Evolutionary conservation across 1,284 basidiomycete species (phyloP).

Genomic region (Ganoderma sp.): DNA sequence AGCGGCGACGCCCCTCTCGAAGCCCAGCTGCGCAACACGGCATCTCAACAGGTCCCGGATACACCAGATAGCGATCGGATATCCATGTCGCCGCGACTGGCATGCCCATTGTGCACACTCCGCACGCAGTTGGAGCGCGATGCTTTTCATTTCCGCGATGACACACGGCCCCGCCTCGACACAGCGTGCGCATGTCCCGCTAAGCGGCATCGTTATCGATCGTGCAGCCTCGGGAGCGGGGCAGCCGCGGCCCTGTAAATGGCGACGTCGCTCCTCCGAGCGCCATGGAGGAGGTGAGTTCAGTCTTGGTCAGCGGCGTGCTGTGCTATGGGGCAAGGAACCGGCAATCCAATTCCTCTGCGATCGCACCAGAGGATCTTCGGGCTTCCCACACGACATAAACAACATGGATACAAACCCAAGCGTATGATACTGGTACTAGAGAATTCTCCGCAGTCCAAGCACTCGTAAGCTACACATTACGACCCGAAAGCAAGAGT

Average conservation of each 20-base stretch:
- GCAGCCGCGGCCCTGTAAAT: background rate
- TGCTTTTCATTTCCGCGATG: slow-evolving; percentile 2
- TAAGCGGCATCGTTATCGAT: background rate
- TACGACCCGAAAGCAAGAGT: background rate
- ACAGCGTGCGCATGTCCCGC: too few relatives aligned
- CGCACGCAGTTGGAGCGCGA: too few relatives aligned
- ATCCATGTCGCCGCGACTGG: background rate
- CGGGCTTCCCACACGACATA: background rate
- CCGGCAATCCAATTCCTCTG: background rate
- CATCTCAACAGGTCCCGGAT: background rate
- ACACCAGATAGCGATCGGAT: background rate
- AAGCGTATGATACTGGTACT: background rate
- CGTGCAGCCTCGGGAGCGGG: background rate
- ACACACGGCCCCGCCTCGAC: background rate
- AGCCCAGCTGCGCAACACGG: background rate
- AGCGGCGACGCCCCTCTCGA: background rate
- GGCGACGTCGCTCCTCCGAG: background rate
- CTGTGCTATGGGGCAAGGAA: slow-evolving; percentile 1
- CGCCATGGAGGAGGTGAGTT: slow-evolving; percentile 2
- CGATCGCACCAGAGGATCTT: background rate
- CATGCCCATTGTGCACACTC: too few relatives aligned
- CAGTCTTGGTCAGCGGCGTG: slow-evolving; percentile 7
- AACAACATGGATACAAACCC: background rate
- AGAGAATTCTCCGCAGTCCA: background rate
- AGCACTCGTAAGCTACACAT: background rate